Base-by-base conservation (phyloP, 2,329 filamentous ascomycete species). In the Hypoxylon sp. region DNA sequence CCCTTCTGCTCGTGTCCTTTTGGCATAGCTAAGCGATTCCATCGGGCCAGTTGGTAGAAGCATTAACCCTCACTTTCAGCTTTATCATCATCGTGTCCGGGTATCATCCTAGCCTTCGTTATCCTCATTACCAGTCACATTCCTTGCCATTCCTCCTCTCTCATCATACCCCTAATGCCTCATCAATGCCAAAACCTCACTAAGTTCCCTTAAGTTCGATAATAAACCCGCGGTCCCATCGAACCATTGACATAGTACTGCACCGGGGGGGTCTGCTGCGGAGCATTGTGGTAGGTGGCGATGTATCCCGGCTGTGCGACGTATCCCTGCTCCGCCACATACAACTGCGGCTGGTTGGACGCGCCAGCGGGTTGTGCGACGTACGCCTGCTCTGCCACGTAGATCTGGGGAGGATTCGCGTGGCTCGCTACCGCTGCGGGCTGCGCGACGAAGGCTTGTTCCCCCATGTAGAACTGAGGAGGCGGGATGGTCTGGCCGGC, bases 211-310 rank as follows among this genome's bases (percentile, higher is more conserved):
- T 55, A 54, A 16, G 16, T 12, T 5, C 12, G 54, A 48, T 67
- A 67, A 29, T 65, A 65, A 1, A 65, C 32, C 14, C 51, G 27
- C 23, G 65, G 61, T 1, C 61, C 58, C 4, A 53, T 61, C 1
- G 56, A 23, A 8, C 61, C 57, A 19, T 61, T 65, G 32, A 65
- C 56, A 25, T 61, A 61, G 48, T 67, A 65, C 34, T 64, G 61
- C 2, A 59, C 61, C 29, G 58, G 61, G 23, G 56, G 61, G 14
- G 4, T 5, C 48, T 59, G 63, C 8, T 32, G 55, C 5, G 34
- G 0, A 6, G 55, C 34, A 37, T 19, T 9, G 27, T 12, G 6
- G 21, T 6, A n/a, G 30, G 23, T 2, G n/a, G 41, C 23, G n/a
- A 65, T 37, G 45, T 61, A 63, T 11, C 12, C 53, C 4, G 59